phyloP scores from a whole-genome alignment of 1,284 basidiomycete genomes.

The Sanghuangporus weigelae region DNA sequence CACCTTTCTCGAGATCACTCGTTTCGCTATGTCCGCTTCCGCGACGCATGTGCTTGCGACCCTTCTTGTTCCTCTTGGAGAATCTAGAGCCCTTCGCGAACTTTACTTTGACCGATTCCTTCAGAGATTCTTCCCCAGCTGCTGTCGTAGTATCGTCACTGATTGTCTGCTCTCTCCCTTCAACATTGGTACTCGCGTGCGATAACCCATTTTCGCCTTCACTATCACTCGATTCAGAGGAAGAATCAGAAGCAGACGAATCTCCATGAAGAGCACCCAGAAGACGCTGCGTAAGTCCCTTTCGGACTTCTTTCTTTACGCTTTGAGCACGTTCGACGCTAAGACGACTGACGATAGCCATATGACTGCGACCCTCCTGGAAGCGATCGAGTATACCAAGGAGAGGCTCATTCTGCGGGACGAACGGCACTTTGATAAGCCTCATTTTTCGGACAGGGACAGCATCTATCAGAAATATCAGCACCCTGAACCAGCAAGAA shows the following conservation, averaged over 20 bases:
- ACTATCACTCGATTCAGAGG: constrained; percentile 48
- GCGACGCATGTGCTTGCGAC: not conserved
- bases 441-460: constrained; percentile 74
- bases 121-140: not conserved
- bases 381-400: constrained; percentile 87
- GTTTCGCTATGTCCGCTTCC: not conserved
- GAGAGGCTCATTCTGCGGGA: constrained; percentile 82
- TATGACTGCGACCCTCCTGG: constrained; percentile 88
- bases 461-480: constrained; percentile 46
- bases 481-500: not conserved
- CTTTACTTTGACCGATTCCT: constrained; percentile 2
- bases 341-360: constrained; percentile 79
- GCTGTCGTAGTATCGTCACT: not conserved
- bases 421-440: constrained; percentile 80
- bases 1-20: constrained; percentile 15
- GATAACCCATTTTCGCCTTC: constrained; percentile 33
- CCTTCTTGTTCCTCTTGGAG: not conserved
- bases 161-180: not conserved
- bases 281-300: constrained; percentile 60
- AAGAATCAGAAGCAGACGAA: constrained; percentile 39
- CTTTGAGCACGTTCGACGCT: constrained; percentile 47
- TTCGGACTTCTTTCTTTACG: constrained; percentile 65
- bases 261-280: constrained; percentile 16
- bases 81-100: not conserved
- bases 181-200: constrained; percentile 19